Evolutionary conservation across 768 basidiomycete species (phyloP), one percentile per base, ranked within the genome.

Genomic region (Exsudoporus frostii): DNA sequence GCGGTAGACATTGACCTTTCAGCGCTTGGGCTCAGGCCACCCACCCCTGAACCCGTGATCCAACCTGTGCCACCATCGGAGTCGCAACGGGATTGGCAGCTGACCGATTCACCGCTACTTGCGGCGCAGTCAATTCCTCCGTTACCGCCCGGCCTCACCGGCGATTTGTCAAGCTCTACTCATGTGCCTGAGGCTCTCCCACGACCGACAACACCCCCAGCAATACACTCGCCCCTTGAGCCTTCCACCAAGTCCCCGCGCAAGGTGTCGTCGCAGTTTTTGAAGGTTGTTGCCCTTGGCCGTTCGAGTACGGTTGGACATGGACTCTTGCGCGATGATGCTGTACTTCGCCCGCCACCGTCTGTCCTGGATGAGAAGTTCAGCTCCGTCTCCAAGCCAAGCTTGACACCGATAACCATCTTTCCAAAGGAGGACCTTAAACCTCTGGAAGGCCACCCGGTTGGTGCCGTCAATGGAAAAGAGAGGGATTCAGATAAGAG

Each of bases 1-100:
- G 94, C 93, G 24, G 85, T 80, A 32, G 93, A 98, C 69, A 79
- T 98, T 51, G 87, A 96, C 65, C 74, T 80, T 33, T 67, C 74
- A n/a, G 74, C 78, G 20, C 79, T 95, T 27, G 94, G 92, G 2
- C 71, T 96, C 20, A 80, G 76, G 50, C 48, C 62, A 17, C 48
- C 59, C 15, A 63, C 61, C n/a, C 52, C 65, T 15, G 63, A 64
- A n/a, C 53, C 66, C 7, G 43, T 61, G 29, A 44, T 48, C 15
- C 61, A 24, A 39, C 53, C 61, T 15, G 55, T 64, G 37, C 51
- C 49, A 19, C 60, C 40, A 20, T 27, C 57, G 17, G 62, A 65
- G 9, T 44, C 51, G 14, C 42, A 44, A 33, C 57, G 47, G 33
- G 56, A 50, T 34, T 42, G 40, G 32, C 59, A 51, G n/a, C 51